phyloP scores from a whole-genome alignment of 805 yeast species.

The Sugiyamaella valdiviana region DNA sequence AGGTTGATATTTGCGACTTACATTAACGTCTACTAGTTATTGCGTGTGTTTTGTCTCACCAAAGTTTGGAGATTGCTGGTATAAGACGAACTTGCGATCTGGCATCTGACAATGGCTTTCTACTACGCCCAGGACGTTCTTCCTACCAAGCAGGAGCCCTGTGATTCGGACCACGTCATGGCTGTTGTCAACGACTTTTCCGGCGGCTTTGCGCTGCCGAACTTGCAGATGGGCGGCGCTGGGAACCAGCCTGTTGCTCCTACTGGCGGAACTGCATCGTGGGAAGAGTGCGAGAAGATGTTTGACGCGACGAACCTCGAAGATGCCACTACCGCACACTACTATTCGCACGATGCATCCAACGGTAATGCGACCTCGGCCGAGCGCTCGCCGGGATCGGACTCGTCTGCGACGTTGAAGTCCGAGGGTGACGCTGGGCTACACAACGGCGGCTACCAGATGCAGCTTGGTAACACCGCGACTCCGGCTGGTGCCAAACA shows the following conservation, averaged over 20 bases:
- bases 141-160: neutral
- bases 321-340: neutral
- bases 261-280: neutral
- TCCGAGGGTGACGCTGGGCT: neutral
- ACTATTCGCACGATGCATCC: neutral
- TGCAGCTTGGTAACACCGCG: neutral
- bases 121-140: neutral
- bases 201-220: neutral
- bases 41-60: too few species aligned
- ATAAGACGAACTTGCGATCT: too few species aligned
- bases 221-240: neutral
- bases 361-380: neutral
- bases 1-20: too few species aligned
- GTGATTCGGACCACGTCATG: neutral
- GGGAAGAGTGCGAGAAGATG: constrained; percentile 9
- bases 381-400: constrained; percentile 7
- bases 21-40: too few species aligned
- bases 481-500: neutral
- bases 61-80: too few species aligned
- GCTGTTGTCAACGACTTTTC: neutral
- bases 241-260: neutral
- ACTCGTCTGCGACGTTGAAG: neutral
- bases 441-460: neutral
- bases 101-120: too few species aligned
- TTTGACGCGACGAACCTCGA: neutral